These are phyloP conservation scores for Elsinoe perseae DNA, from an alignment of 2,329 filamentous ascomycete genomes.

Conservation along the genomic window DNA sequence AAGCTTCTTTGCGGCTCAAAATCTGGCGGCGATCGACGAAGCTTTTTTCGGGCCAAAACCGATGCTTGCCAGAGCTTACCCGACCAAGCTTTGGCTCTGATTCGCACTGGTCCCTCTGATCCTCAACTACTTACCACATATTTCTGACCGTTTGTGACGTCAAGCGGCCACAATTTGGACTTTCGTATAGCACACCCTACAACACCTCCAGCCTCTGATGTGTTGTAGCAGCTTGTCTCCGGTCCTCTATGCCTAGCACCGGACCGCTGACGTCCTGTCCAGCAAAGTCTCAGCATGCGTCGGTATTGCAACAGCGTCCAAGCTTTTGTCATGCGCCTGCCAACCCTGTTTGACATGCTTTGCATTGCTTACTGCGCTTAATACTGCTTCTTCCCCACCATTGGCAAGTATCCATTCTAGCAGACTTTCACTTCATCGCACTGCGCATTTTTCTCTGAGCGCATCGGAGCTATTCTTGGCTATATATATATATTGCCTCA, in stretches of 20 bases:
- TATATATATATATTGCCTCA: slow-evolving; percentile 1
- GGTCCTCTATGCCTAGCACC: neutral
- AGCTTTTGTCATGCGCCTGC: slow-evolving; percentile 4
- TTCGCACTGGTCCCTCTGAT: neutral
- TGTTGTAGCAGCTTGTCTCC: neutral
- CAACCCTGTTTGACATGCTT: slow-evolving; percentile 2
- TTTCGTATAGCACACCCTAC: neutral
- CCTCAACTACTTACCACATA: neutral
- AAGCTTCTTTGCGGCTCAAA: slow-evolving; percentile 12
- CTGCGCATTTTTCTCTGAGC: neutral
- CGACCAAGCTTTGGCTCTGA: neutral
- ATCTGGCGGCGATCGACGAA: neutral
- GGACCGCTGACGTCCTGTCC: slow-evolving; percentile 9
- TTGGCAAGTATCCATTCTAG: neutral
- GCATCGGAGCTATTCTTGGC: neutral
- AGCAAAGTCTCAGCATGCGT: neutral
- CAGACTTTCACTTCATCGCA: neutral
- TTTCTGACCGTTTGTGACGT: slow-evolving; percentile 7
- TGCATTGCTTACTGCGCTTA: slow-evolving; percentile 2
- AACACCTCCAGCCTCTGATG: neutral
- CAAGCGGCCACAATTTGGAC: neutral
- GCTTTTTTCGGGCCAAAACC: neutral
- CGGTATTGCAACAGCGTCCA: neutral
- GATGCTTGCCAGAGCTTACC: slow-evolving; percentile 9
- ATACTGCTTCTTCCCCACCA: slow-evolving; percentile 1